Percentiles rank a stretch among this genome's conserved stretches.
phyloP scores from a whole-genome alignment of 495 filamentous ascomycete genomes.

The Copromyces sp. region DNA sequence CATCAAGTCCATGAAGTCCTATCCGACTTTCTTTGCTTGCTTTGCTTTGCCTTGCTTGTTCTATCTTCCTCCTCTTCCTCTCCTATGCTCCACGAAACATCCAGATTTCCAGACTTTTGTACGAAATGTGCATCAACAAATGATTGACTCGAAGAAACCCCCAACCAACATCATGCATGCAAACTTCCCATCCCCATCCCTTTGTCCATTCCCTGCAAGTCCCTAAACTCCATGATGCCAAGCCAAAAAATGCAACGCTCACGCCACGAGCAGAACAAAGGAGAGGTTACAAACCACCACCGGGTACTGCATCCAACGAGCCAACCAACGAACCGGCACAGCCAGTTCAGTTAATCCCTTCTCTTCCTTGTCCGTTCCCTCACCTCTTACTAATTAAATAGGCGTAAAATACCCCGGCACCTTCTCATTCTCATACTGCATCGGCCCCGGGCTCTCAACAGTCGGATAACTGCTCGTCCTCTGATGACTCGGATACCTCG shows the following conservation, averaged over 20 bases:
- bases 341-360: not conserved
- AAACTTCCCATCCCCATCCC: not conserved
- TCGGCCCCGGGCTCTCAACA: constrained; percentile 1
- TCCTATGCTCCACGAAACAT: not conserved
- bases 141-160: not conserved
- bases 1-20: not conserved
- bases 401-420: not conserved
- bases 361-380: not conserved
- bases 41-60: too few species aligned
- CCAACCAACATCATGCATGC: not conserved
- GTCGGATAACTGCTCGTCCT: constrained; percentile 24
- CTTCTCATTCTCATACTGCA: not conserved
- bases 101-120: not conserved
- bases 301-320: too few species aligned
- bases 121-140: not conserved
- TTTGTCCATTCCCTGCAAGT: too few species aligned
- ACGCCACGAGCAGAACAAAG: not conserved
- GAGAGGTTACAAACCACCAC: not conserved
- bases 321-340: not conserved
- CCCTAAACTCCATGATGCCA: not conserved
- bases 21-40: not conserved
- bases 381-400: not conserved
- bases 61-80: too few species aligned
- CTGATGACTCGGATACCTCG: constrained; percentile 15
- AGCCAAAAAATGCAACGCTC: not conserved